Conservation (phyloP, 1,139 yeast species). For the Candida buenavistaensis region DNA sequence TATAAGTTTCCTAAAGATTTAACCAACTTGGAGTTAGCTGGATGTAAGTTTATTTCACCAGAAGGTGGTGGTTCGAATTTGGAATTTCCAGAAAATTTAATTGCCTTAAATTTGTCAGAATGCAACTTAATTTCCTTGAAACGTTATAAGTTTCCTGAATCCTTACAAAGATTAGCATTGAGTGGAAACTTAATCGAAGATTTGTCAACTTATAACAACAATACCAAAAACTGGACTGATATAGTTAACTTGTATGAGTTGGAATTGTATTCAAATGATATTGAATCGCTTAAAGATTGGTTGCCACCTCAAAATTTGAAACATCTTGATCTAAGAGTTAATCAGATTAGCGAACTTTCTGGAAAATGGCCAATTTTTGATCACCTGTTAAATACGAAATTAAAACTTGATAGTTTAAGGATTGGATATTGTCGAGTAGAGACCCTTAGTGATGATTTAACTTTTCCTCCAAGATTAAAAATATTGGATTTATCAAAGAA, state of each 20-base stretch:
- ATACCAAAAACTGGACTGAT: conserved; percentile 22
- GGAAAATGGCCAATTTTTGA: conserved; percentile 14
- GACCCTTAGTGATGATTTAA: conserved; percentile 15
- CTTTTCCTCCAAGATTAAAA: conserved; percentile 19
- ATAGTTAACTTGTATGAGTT: conserved; percentile 24
- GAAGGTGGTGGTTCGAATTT: conserved; percentile 7
- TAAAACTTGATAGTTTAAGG: conserved; percentile 13
- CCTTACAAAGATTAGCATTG: conserved; percentile 23
- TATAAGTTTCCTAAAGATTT: conserved; percentile 26
- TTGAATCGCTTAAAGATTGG: conserved; percentile 24
- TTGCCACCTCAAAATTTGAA: conserved; percentile 23
- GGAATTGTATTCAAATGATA: conserved; percentile 24
- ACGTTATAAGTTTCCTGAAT: conserved; percentile 27
- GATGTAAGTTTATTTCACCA: conserved; percentile 6
- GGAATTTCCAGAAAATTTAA: conserved; percentile 25
- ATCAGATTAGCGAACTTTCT: conserved; percentile 16
- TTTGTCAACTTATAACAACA: conserved; percentile 19
- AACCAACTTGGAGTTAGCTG: conserved; percentile 19
- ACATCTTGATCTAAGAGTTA: conserved; percentile 24
- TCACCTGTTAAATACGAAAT: conserved; percentile 5
- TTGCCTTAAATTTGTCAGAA: conserved; percentile 23
- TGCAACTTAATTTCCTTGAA: conserved; percentile 22
- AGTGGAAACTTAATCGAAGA: conserved; percentile 21
- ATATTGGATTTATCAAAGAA: conserved; percentile 15
- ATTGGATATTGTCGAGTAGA: conserved; percentile 19